These are phyloP conservation scores for Candida nanaspora DNA, from an alignment of 805 yeast species.

Conservation along the genomic window DNA sequence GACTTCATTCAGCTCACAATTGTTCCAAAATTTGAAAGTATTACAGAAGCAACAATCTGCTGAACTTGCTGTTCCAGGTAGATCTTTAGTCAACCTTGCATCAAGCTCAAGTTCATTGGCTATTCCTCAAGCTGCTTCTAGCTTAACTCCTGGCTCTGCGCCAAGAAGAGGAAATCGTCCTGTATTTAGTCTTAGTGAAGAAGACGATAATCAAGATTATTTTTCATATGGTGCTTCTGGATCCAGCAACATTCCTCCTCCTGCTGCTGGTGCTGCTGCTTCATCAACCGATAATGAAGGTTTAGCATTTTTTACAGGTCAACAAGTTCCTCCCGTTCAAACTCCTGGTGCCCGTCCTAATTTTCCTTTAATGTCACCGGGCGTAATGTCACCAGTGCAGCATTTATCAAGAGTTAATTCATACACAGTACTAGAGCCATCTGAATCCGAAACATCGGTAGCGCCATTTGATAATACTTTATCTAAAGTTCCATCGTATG, in stretches of 20 bases:
- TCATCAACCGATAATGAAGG: slow-evolving; percentile 7
- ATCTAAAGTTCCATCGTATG: slow-evolving; percentile 78
- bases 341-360: not conserved
- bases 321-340: slow-evolving; percentile 1
- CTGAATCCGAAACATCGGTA: slow-evolving; percentile 5
- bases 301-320: slow-evolving; percentile 15
- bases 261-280: not conserved
- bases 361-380: slow-evolving; percentile 26
- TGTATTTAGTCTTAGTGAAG: slow-evolving; percentile 21
- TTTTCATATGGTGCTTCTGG: slow-evolving; percentile 19
- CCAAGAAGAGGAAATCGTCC: slow-evolving; percentile 19
- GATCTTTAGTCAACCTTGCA: not conserved
- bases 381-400: slow-evolving; percentile 44
- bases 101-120: not conserved
- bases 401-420: slow-evolving; percentile 58
- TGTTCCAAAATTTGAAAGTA: slow-evolving; percentile 46
- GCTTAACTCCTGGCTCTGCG: not conserved
- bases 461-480: slow-evolving; percentile 11
- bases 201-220: slow-evolving; percentile 24
- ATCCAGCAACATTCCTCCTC: too few species aligned
- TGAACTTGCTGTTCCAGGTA: not conserved
- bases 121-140: not conserved
- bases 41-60: slow-evolving; percentile 38
- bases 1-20: slow-evolving; percentile 19
- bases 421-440: slow-evolving; percentile 18